phyloP scores from a whole-genome alignment of 1,284 basidiomycete genomes.

The Marasmius tenuissimus region DNA sequence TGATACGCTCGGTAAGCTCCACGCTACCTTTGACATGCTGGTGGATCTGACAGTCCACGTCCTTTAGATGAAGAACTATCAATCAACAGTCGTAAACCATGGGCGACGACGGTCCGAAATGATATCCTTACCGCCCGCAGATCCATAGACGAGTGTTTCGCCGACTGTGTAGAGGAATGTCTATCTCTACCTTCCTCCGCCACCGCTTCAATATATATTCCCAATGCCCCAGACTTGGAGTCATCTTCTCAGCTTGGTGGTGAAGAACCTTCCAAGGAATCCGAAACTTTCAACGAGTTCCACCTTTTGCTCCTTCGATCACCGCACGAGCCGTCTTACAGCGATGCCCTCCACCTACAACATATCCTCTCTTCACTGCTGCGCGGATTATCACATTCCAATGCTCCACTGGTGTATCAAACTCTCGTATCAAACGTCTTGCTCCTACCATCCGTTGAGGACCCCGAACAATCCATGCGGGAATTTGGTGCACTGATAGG shows the following conservation, averaged over 20 bases:
- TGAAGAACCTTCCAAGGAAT: slow-evolving; percentile 46
- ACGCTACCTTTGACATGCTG: background rate
- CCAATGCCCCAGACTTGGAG: background rate
- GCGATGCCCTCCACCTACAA: slow-evolving; percentile 72
- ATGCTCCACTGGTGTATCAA: slow-evolving; percentile 36
- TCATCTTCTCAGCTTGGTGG: slow-evolving; percentile 2
- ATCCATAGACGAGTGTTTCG: slow-evolving; percentile 9
- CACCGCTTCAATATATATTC: background rate
- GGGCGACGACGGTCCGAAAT: background rate
- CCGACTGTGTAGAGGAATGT: slow-evolving; percentile 42
- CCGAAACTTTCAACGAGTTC: background rate
- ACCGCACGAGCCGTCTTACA: background rate
- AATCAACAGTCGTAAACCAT: background rate
- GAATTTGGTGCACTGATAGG: slow-evolving; percentile 2
- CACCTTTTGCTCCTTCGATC: background rate
- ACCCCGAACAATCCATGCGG: slow-evolving; percentile 54
- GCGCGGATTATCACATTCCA: slow-evolving; percentile 17
- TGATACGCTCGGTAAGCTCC: background rate
- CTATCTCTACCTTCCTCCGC: slow-evolving; percentile 40
- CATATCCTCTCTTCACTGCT: slow-evolving; percentile 59
- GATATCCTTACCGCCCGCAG: slow-evolving; percentile 7
- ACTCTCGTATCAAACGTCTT: slow-evolving; percentile 74
- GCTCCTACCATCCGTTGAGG: slow-evolving; percentile 63
- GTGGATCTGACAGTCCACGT: background rate
- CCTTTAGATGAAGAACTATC: background rate